phyloP scores from a whole-genome alignment of 2,329 filamentous ascomycete genomes.

The Cytospora leucostoma region DNA sequence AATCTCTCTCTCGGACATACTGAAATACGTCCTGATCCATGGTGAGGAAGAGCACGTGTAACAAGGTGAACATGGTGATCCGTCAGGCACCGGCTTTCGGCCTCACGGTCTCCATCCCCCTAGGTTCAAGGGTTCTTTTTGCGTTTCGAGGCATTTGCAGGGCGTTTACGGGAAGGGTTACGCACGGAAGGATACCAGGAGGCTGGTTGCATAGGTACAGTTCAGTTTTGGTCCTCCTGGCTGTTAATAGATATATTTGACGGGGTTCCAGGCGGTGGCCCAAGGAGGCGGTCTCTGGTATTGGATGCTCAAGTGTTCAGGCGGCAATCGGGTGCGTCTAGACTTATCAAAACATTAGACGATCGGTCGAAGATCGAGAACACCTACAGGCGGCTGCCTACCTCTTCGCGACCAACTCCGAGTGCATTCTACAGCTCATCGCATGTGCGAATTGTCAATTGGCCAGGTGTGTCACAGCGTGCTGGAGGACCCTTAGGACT shows the following conservation, averaged over 20 bases:
- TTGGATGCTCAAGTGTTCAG: conserved; percentile 13
- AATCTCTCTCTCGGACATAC: conserved; percentile 91
- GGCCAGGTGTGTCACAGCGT: conserved; percentile 20
- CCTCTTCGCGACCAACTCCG: conserved; percentile 12
- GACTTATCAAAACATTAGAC: conserved; percentile 16
- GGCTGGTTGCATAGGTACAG: conserved; percentile 26
- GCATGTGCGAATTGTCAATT: conserved; percentile 12
- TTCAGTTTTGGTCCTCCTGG: conserved; percentile 10
- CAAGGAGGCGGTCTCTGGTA: conserved; percentile 17
- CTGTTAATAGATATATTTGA: conserved; percentile 18
- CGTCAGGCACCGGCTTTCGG: conserved; percentile 13
- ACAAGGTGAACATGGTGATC: conserved; percentile 3
- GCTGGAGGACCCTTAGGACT: conserved; percentile 5
- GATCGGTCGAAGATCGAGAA: conserved; percentile 3
- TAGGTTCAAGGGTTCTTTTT: conserved; percentile 16
- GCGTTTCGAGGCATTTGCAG: conserved; percentile 29
- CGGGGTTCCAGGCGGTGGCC: conserved; percentile 8
- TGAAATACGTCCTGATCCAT: conserved; percentile 88
- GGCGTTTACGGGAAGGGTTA: conserved; percentile 24
- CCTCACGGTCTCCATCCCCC: conserved; percentile 11
- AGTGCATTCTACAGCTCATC: conserved; percentile 6
- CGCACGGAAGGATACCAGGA: conserved; percentile 20
- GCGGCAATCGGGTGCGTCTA: conserved; percentile 8
- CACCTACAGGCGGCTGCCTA: conserved; percentile 3
- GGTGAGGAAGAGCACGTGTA: conserved; percentile 62